phyloP scores from a whole-genome alignment of 2,329 filamentous ascomycete species.

The Colletotrichum sp. region DNA sequence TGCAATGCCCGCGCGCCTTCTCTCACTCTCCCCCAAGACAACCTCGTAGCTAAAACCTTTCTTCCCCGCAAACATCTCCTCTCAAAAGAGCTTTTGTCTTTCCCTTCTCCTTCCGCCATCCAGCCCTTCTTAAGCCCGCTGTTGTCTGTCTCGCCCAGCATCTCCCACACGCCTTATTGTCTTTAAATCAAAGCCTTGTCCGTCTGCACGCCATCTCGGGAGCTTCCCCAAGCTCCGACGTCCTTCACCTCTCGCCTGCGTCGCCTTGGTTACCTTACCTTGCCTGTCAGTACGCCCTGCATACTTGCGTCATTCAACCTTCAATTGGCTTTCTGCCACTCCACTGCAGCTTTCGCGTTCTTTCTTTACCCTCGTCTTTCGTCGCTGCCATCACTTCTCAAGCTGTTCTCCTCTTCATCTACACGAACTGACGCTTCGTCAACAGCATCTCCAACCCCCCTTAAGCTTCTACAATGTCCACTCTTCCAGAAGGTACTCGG shows the following conservation, averaged over 20 bases:
- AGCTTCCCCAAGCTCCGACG: conserved; percentile 16
- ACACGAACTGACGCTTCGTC: not conserved
- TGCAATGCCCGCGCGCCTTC: not conserved
- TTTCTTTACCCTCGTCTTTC: not conserved
- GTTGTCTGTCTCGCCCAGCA: not conserved
- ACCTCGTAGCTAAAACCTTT: conserved; percentile 20
- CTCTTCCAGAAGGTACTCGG: conserved; percentile 10
- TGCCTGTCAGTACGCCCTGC: conserved; percentile 8
- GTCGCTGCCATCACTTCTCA: not conserved
- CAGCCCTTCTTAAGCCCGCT: not conserved
- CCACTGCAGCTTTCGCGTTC: not conserved
- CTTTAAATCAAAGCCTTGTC: conserved; percentile 17
- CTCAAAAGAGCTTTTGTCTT: not conserved
- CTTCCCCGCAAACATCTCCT: conserved; percentile 19
- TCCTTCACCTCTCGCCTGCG: not conserved
- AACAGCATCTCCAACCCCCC: not conserved
- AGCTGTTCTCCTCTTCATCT: not conserved
- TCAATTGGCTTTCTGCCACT: not conserved
- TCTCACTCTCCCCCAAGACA: not conserved
- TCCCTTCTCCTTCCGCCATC: not conserved
- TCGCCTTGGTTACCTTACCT: conserved; percentile 13
- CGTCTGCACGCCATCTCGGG: not conserved
- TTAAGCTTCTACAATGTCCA: not conserved
- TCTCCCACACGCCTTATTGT: conserved; percentile 9
- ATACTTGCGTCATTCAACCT: conserved; percentile 17